These are phyloP conservation scores for Heritiera littoralis DNA, from an alignment of 345 rosid genomes.

Conservation along the genomic window DNA sequence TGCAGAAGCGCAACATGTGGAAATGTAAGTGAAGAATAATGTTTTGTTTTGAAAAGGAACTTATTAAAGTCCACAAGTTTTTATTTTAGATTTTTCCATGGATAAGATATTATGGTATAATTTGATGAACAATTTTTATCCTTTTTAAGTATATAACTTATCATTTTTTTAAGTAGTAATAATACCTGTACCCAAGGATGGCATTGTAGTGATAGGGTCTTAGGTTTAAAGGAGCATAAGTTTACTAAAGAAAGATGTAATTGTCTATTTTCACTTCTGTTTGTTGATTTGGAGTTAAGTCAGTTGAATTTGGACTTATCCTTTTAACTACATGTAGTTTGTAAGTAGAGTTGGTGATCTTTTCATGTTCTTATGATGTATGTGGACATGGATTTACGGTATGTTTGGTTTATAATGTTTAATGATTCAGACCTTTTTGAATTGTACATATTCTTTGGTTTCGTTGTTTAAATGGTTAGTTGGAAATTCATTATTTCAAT, in stretches of 20 bases:
- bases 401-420: not conserved
- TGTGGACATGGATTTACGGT: not conserved
- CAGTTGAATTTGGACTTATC: not conserved
- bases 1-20: too few species aligned
- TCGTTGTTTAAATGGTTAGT: not conserved
- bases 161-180: too few species aligned
- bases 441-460: not conserved
- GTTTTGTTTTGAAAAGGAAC: too few species aligned
- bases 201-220: constrained; percentile 23
- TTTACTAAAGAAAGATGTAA: not conserved
- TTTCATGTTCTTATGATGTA: not conserved
- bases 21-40: too few species aligned
- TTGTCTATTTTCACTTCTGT: too few species aligned
- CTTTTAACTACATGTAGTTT: not conserved
- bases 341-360: not conserved
- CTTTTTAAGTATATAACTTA: too few species aligned
- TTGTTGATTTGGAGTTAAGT: not conserved
- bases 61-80: too few species aligned
- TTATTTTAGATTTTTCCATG: too few species aligned
- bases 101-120: too few species aligned
- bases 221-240: constrained; percentile 25
- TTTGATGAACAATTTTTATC: too few species aligned
- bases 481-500: not conserved
- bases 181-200: constrained; percentile 33
- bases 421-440: not conserved